These are phyloP conservation scores for Wickerhamomyces canadensis DNA, from an alignment of 805 yeast genomes.

Conservation along the genomic window DNA sequence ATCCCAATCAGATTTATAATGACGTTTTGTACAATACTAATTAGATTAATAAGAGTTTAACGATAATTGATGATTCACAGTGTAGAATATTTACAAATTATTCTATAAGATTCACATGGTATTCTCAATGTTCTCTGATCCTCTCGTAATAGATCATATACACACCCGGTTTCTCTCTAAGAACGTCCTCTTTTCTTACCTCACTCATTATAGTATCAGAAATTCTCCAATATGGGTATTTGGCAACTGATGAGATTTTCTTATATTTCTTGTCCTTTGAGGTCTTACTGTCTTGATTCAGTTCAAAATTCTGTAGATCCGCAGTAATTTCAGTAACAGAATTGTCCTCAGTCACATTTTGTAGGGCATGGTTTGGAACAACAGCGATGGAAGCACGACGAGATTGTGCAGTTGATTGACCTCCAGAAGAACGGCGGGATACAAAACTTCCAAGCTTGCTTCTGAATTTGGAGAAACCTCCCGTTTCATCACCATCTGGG, in stretches of 20 bases:
- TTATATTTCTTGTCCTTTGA: slow-evolving; percentile 33
- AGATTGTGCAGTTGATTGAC: slow-evolving; percentile 10
- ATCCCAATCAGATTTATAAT: no score
- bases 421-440: slow-evolving; percentile 18
- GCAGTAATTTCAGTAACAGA: slow-evolving; percentile 2
- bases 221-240: slow-evolving; percentile 76
- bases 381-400: slow-evolving; percentile 11
- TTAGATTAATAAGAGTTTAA: no score
- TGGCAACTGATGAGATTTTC: slow-evolving; percentile 48
- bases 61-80: no score
- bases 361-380: not conserved
- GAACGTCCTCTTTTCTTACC: slow-evolving; percentile 48
- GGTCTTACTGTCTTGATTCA: slow-evolving; percentile 6
- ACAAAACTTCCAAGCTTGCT: slow-evolving; percentile 20
- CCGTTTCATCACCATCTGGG: slow-evolving; percentile 15
- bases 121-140: slow-evolving; percentile 3
- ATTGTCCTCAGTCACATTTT: not conserved
- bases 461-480: slow-evolving; percentile 17
- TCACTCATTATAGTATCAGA: slow-evolving; percentile 74
- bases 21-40: no score
- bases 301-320: slow-evolving; percentile 2
- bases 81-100: no score
- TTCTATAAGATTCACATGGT: no score
- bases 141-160: slow-evolving; percentile 83
- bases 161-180: slow-evolving; percentile 68